Evolutionary conservation across 225 moss, liverwort and hornwort species (phyloP), one percentile per base, ranked within the genome.

Genomic region (Polytrichum formosum): DNA sequence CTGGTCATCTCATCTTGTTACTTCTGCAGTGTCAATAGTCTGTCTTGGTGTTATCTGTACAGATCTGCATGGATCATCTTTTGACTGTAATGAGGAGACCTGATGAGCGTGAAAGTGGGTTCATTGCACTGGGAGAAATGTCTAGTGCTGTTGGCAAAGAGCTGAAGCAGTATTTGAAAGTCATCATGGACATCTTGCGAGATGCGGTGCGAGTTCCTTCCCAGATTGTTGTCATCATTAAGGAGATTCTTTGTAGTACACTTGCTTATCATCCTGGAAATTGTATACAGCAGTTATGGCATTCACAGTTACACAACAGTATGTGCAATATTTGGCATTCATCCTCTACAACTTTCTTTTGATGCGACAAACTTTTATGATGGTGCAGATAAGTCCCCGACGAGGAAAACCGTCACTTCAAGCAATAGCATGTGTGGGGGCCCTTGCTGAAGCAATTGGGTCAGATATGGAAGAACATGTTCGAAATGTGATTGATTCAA

Each of bases 11-110:
- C 29, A 22, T n/a, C 5, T 53, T 53, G 23, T 70, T 16, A 56
- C 18, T 61, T 26, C 20, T 28, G 2, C 22, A 27, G n/a, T 60
- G 21, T 4, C 0, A 72, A 17, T 56, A 23, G 5, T 33, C n/a
- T 58, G 23, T 1, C 29, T 46, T 69, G 56, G 68, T 80, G 65
- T 7, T 17, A 58, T 35, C 29, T 65, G 21, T 25, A 63, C 83
- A 98, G 98, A 92, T 84, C 26, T 98, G 94, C 68, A 98, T 98
- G 98, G 84, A 94, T 26, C 94, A 98, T 78, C 90, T 98, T 69
- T 69, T 92, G 53, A 80, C 78, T 71, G 98, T 98, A 6, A 94
- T 98, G 98, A 78, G 84, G 20, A 98, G 90, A 84, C 84, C 94
- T 58, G 78, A 87, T 67, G 98, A 98, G 79, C 86, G 98, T 56